phyloP scores from a whole-genome alignment of 805 yeast genomes.

The Yarrowia yakushimensis region DNA sequence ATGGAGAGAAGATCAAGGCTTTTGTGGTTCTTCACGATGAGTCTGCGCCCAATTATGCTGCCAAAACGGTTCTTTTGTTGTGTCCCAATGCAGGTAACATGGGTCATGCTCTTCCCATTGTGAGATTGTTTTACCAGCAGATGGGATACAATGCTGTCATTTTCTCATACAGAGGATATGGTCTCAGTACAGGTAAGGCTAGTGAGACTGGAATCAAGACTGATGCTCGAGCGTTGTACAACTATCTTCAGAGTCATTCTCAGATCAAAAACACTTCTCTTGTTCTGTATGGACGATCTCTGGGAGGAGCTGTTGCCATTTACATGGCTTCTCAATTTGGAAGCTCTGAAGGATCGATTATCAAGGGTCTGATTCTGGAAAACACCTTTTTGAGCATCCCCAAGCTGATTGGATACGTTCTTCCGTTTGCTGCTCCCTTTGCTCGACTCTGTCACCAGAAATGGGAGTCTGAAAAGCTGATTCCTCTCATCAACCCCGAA shows the following conservation, averaged over 20 bases:
- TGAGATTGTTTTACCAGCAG: slow-evolving; percentile 57
- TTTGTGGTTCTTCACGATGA: slow-evolving; percentile 45
- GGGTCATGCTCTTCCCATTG: slow-evolving; percentile 84
- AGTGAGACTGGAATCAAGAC: slow-evolving; percentile 73
- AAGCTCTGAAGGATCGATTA: slow-evolving; percentile 41
- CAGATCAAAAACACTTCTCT: slow-evolving; percentile 53
- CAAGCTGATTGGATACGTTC: slow-evolving; percentile 56
- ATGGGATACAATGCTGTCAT: slow-evolving; percentile 75
- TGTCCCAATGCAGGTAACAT: slow-evolving; percentile 97
- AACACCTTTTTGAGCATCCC: slow-evolving; percentile 79
- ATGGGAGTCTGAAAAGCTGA: slow-evolving; percentile 74
- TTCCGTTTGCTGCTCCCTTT: slow-evolving; percentile 61
- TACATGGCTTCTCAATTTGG: slow-evolving; percentile 60
- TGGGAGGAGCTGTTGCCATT: slow-evolving; percentile 94
- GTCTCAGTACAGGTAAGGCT: slow-evolving; percentile 71
- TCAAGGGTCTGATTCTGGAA: slow-evolving; percentile 71
- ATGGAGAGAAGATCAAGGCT: slow-evolving; percentile 65
- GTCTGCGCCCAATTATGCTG: slow-evolving; percentile 48
- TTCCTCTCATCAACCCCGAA: slow-evolving; percentile 47
- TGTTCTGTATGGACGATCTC: slow-evolving; percentile 78
- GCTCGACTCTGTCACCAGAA: slow-evolving; percentile 65
- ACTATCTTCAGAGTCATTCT: slow-evolving; percentile 52
- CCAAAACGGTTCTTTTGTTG: slow-evolving; percentile 70
- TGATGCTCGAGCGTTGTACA: slow-evolving; percentile 73
- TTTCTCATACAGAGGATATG: slow-evolving; percentile 90